Evolutionary conservation across 73 alveolate genomes (phyloP).

Genomic region (Paramecium biaurelia): DNA sequence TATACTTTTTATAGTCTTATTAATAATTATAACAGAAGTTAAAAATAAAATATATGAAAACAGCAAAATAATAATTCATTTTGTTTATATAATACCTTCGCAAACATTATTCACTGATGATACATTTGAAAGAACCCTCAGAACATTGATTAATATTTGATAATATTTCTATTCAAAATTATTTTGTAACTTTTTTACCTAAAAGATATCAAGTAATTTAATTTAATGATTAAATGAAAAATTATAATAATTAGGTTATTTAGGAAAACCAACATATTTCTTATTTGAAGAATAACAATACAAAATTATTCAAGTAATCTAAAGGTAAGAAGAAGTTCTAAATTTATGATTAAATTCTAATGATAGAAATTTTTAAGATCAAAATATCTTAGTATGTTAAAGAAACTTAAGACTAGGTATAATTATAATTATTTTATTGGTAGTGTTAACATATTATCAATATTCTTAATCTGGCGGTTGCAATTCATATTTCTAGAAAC

Average conservation of each 20-base stretch:
- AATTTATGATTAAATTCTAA: too few relatives aligned
- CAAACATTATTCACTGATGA: conserved; percentile 20
- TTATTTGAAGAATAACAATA: too few relatives aligned
- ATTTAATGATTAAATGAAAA: too few relatives aligned
- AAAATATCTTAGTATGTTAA: too few relatives aligned
- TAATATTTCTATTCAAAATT: neutral
- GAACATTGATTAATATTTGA: conserved; percentile 16
- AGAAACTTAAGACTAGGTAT: neutral
- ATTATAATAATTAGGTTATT: too few relatives aligned
- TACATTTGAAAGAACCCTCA: neutral
- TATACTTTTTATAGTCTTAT: neutral
- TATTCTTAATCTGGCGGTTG: neutral
- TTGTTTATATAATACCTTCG: neutral
- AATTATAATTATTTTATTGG: neutral
- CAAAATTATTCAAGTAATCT: too few relatives aligned
- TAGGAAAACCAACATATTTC: too few relatives aligned
- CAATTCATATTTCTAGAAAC: conserved; percentile 6
- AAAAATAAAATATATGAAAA: neutral
- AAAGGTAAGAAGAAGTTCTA: too few relatives aligned
- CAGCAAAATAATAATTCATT: neutral
- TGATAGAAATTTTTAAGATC: too few relatives aligned
- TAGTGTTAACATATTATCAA: neutral
- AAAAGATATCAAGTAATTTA: too few relatives aligned
- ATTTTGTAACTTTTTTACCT: neutral
- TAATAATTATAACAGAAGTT: neutral